These are phyloP conservation scores for Alnus glutinosa DNA, from an alignment of 306 rosid genomes.

Conservation along the genomic window DNA sequence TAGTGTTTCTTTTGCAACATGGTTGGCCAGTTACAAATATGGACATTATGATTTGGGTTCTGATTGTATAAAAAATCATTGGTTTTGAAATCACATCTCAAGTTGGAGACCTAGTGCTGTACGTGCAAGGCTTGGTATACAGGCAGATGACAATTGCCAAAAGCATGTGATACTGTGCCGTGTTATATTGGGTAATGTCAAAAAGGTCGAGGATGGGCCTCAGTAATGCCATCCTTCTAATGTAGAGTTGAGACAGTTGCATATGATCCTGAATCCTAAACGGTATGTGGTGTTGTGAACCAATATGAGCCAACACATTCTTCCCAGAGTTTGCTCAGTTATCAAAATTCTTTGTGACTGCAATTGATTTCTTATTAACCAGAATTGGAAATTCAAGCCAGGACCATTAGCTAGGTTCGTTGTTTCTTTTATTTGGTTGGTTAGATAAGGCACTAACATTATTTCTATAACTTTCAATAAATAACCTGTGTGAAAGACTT, in stretches of 20 bases:
- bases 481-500: too few species aligned
- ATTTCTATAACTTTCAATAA: too few species aligned
- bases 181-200: slow-evolving; percentile 58
- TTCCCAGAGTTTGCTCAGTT: slow-evolving; percentile 44
- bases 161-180: slow-evolving; percentile 59
- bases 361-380: not conserved
- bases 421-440: too few species aligned
- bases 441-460: too few species aligned
- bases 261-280: slow-evolving; percentile 53
- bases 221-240: slow-evolving; percentile 47
- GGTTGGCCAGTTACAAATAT: not conserved
- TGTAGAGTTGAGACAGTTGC: slow-evolving; percentile 49
- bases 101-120: not conserved
- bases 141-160: slow-evolving; percentile 41
- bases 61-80: not conserved
- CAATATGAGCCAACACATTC: slow-evolving; percentile 51
- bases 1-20: not conserved
- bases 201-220: slow-evolving; percentile 48
- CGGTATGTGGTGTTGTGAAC: slow-evolving; percentile 57
- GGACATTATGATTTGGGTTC: not conserved
- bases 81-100: not conserved
- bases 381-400: too few species aligned
- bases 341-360: too few species aligned
- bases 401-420: too few species aligned
- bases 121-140: not conserved